These are phyloP conservation scores for Tulasnella sp. DNA, from an alignment of 768 basidiomycete genomes.

Conservation along the genomic window DNA sequence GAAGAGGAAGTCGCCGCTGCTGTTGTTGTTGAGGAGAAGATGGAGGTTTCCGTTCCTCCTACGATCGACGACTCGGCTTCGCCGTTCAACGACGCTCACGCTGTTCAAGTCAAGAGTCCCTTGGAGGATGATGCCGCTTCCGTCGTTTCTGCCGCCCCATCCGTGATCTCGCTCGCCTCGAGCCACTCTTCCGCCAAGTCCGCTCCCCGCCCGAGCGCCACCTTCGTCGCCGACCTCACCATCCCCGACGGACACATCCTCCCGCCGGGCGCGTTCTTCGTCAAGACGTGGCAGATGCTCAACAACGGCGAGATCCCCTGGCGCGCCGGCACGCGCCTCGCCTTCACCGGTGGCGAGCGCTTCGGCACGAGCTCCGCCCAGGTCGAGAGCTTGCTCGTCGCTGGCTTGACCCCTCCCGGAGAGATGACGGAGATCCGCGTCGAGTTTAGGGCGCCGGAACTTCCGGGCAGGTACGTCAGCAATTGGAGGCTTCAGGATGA, in stretches of 20 bases:
- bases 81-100: conserved; percentile 20
- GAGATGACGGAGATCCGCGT: conserved; percentile 67
- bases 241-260: conserved; percentile 75
- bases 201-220: conserved; percentile 52
- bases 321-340: conserved; percentile 69
- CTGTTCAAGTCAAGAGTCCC: neutral
- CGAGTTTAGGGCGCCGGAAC: conserved; percentile 82
- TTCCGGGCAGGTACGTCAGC: conserved; percentile 69
- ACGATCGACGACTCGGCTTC: conserved; percentile 16
- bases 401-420: conserved; percentile 64
- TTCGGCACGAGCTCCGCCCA: conserved; percentile 49
- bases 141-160: conserved; percentile 41
- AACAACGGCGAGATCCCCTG: conserved; percentile 68
- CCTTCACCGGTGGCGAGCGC: conserved; percentile 71
- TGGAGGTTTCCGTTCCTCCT: neutral
- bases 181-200: conserved; percentile 13
- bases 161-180: conserved; percentile 41
- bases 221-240: conserved; percentile 67
- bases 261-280: conserved; percentile 82
- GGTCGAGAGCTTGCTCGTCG: conserved; percentile 45
- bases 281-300: conserved; percentile 77
- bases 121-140: neutral
- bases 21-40: neutral
- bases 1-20: neutral
- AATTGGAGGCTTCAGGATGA: conserved; percentile 75